phyloP scores from a whole-genome alignment of 1,284 basidiomycete species.

The Ceratobasidium papillatum region DNA sequence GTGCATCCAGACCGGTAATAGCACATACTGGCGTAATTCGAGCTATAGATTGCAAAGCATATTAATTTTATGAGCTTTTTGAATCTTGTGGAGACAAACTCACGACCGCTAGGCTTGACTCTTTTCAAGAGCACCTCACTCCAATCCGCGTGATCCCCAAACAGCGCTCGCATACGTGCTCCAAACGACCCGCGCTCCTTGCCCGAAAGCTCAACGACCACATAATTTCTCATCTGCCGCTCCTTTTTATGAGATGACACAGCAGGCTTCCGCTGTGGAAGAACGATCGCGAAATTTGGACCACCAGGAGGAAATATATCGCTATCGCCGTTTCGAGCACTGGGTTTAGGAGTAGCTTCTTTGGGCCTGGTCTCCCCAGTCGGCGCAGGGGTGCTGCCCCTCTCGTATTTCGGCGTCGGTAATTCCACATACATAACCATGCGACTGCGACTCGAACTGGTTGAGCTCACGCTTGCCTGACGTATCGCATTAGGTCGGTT shows the following conservation, averaged over 20 bases:
- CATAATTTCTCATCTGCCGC: constrained; percentile 38
- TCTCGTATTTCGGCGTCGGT: constrained; percentile 5
- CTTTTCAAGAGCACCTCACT: constrained; percentile 41
- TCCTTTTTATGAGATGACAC: not conserved
- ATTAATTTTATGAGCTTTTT: not conserved
- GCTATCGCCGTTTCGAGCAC: not conserved
- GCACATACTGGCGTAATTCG: constrained; percentile 49
- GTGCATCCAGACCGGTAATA: constrained; percentile 53
- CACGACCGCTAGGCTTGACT: constrained; percentile 41
- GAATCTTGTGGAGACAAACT: constrained; percentile 37
- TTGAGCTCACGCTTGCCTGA: constrained; percentile 34
- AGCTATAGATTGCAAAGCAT: constrained; percentile 23
- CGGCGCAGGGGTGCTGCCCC: not conserved
- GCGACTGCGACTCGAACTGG: constrained; percentile 16
- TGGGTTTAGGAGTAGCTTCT: not conserved
- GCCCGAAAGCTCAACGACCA: constrained; percentile 39
- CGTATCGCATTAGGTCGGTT: constrained; percentile 13
- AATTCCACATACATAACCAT: constrained; percentile 37
- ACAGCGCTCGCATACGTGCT: constrained; percentile 40
- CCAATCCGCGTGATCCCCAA: constrained; percentile 52
- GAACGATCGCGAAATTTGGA: constrained; percentile 34
- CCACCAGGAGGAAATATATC: constrained; percentile 20
- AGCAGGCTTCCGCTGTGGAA: not conserved
- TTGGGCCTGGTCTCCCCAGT: not conserved
- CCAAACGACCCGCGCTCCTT: constrained; percentile 23